phyloP scores from a whole-genome alignment of 768 basidiomycete species.

The Xerocomellus chrysenteron region DNA sequence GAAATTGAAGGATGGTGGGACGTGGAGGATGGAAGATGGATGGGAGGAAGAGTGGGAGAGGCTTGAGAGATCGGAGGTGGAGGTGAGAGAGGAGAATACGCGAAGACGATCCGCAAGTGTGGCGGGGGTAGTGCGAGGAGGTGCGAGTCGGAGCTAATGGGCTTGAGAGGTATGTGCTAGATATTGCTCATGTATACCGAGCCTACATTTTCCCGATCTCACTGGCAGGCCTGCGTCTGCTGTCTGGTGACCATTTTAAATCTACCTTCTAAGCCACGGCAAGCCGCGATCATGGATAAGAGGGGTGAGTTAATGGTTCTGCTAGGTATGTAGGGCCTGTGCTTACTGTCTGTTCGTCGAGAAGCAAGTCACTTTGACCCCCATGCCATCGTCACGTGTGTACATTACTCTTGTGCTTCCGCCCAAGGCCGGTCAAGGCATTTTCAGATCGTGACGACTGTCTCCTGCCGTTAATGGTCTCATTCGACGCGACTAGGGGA shows the following conservation, averaged over 20 bases:
- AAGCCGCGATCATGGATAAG: too few relatives aligned
- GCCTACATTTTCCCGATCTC: not conserved
- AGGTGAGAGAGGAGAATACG: constrained; percentile 27
- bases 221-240: not conserved
- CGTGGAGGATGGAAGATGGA: constrained; percentile 37
- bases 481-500: not conserved
- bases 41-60: constrained; percentile 20
- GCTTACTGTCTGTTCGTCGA: too few relatives aligned
- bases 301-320: too few relatives aligned
- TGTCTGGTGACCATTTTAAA: not conserved
- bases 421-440: too few relatives aligned
- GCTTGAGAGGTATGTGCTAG: constrained; percentile 3
- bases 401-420: too few relatives aligned
- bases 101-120: constrained; percentile 6
- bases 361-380: too few relatives aligned
- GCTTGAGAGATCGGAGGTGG: constrained; percentile 26
- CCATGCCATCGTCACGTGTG: not conserved
- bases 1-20: constrained; percentile 39
- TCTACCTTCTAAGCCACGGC: too few relatives aligned
- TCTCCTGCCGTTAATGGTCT: not conserved
- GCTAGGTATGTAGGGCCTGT: too few relatives aligned
- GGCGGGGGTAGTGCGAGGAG: not conserved
- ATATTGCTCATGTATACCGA: not conserved
- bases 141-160: not conserved
- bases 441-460: not conserved